Percentiles rank a stretch among this genome's conserved stretches.
phyloP scores from a whole-genome alignment of 768 basidiomycete genomes.

The Boletus patriciae region DNA sequence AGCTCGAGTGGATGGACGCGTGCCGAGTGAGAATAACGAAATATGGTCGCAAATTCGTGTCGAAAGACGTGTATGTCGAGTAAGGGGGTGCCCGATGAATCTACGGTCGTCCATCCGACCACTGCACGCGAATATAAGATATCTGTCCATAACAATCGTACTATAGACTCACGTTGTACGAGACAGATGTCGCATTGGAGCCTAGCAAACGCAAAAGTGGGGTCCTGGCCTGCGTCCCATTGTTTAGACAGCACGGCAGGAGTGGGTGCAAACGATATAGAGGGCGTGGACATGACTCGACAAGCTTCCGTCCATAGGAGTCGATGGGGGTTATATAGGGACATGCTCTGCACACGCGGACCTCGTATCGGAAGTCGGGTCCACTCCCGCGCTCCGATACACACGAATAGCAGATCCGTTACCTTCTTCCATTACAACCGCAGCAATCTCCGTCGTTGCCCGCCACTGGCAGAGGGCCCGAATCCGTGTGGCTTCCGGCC shows the following conservation, averaged over 20 bases:
- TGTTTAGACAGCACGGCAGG: conserved; percentile 17
- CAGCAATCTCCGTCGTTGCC: too few species aligned
- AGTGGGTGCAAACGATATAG: conserved; percentile 26
- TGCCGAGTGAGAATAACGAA: conserved; percentile 53
- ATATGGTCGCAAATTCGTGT: conserved; percentile 66
- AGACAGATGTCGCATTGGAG: conserved; percentile 30
- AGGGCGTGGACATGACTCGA: conserved; percentile 10
- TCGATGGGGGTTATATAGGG: neutral
- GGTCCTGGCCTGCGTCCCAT: conserved; percentile 7
- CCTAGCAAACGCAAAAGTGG: conserved; percentile 40
- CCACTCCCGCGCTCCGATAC: neutral
- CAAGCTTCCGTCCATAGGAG: neutral
- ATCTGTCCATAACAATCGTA: neutral
- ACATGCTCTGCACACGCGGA: neutral
- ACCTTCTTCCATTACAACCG: too few species aligned
- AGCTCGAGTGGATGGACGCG: conserved; percentile 40
- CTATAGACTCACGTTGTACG: conserved; percentile 25
- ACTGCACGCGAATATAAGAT: conserved; percentile 1
- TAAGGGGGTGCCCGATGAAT: conserved; percentile 12
- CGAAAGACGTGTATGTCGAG: conserved; percentile 31
- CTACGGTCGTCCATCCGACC: conserved; percentile 15
- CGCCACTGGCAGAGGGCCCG: too few species aligned
- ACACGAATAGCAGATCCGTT: neutral
- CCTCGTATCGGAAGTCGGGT: neutral
- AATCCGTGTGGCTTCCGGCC: too few species aligned